Evolutionary conservation across 2,329 filamentous ascomycete genomes (phyloP).

Genomic region (Torrubiella hemipterigena): DNA sequence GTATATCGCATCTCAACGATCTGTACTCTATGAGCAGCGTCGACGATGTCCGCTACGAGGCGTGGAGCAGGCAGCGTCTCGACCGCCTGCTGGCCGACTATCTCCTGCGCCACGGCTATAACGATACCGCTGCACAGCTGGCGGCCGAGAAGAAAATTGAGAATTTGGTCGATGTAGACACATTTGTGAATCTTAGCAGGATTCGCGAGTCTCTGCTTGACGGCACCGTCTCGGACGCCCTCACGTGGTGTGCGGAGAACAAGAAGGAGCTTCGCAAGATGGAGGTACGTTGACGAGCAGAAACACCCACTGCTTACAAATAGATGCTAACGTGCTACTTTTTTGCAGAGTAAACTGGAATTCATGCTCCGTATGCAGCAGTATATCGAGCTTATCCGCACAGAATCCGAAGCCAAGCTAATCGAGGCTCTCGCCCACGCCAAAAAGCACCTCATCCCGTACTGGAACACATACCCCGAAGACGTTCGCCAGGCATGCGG

Average conservation of each 20-base stretch:
- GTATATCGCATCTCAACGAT: constrained; percentile 70
- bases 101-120: constrained; percentile 72
- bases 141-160: constrained; percentile 65
- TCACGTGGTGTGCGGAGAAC: constrained; percentile 88
- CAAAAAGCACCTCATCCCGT: constrained; percentile 65
- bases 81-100: constrained; percentile 89
- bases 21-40: constrained; percentile 70
- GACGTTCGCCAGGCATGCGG: constrained; percentile 66
- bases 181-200: constrained; percentile 70
- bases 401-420: constrained; percentile 48
- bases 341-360: constrained; percentile 62
- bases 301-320: background rate
- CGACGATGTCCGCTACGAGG: constrained; percentile 86
- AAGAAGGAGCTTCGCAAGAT: constrained; percentile 85
- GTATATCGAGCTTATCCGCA: constrained; percentile 81
- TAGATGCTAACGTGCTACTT: background rate
- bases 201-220: constrained; percentile 63
- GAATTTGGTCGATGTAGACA: constrained; percentile 77
- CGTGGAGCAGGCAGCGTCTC: constrained; percentile 72
- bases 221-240: constrained; percentile 63
- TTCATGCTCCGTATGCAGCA: constrained; percentile 90
- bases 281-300: constrained; percentile 41
- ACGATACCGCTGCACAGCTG: constrained; percentile 61
- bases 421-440: constrained; percentile 73
- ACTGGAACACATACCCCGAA: constrained; percentile 53